Evolutionary conservation across 345 rosid species (phyloP).

Genomic region (Dipteronia dyeriana): DNA sequence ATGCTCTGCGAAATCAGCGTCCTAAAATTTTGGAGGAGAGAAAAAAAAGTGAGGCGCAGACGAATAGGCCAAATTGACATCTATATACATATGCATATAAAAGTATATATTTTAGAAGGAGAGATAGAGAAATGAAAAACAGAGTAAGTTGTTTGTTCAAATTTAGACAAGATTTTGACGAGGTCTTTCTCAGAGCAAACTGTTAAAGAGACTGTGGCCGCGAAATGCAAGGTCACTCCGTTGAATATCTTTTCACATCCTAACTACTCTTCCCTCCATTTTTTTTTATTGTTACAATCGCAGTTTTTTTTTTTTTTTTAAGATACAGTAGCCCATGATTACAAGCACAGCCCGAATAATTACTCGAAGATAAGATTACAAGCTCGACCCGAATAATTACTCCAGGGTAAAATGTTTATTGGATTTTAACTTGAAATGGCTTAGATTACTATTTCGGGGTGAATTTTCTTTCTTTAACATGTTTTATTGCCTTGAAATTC

Average conservation of each 20-base stretch:
- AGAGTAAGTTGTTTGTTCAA: neutral
- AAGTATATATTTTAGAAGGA: neutral
- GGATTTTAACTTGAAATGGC: too few species aligned
- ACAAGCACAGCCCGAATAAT: too few species aligned
- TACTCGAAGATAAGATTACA: too few species aligned
- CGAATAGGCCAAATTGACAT: neutral
- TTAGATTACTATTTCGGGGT: neutral
- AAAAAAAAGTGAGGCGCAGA: slow-evolving; percentile 24
- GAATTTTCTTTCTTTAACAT: neutral
- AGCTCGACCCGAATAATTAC: too few species aligned
- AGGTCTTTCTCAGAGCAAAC: slow-evolving; percentile 16
- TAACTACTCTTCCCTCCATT: slow-evolving; percentile 19
- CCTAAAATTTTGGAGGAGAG: slow-evolving; percentile 26
- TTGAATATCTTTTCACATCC: slow-evolving; percentile 4
- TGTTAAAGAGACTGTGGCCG: neutral
- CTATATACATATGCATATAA: neutral
- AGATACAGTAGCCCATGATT: too few species aligned
- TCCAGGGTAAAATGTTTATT: too few species aligned
- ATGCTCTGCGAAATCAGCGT: slow-evolving; percentile 16
- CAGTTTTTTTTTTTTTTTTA: too few species aligned
- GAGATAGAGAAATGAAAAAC: neutral
- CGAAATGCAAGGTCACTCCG: slow-evolving; percentile 26
- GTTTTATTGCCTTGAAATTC: neutral
- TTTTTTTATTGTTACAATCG: neutral
- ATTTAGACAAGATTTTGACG: slow-evolving; percentile 17